Evolutionary conservation across 306 rosid species (phyloP), one percentile per base, ranked within the genome.

Genomic region (Cucurbita argyrosperma): DNA sequence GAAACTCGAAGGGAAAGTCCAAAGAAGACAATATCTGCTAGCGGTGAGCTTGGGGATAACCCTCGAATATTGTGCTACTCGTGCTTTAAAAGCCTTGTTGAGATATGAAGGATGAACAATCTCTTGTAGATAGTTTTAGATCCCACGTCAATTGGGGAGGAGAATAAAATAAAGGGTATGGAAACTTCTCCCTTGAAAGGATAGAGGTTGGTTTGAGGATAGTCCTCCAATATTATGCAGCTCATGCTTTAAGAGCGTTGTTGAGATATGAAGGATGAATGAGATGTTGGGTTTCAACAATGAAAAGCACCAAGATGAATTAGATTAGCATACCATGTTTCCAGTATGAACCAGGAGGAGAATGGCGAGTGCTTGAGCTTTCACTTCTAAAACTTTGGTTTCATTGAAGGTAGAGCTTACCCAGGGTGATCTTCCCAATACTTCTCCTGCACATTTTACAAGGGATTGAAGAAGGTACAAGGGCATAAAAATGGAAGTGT

Each of bases 361-460:
- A 71, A 71, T 10, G 62, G 50, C 8, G 11, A 43, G 38, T 13
- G 80, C 42, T 15, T 64, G 30, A 58, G 45, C 50, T 76, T 84
- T 84, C 83, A 80, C 47, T 68, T 73, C 3, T 90, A 90, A 79
- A 90, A 92, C 80, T 63, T 84, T 53, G 97, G 97, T 76, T 62
- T 80, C 97, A 88, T 92, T 30, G 88, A 76, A 74, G 97, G 97
- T 71, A 92, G 92, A 30, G 56, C 81, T 76, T 81, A 84, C 47
- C 95, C 95, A 14, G 95, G 96, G 56, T 90, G 92, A 57, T 92
- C 95, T 82, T 90, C 96, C 97, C 97, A 92, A 79, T 90, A 92
- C 77, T 90, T 92, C 77, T 92, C 97, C 95, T 92, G 86, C 78
- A 78, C 60, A 74, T 72, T 38, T 72, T 57, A 56, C 47, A 79